A percentile compares a stretch with the other conserved stretches of the same genome.
phyloP scores from a whole-genome alignment of 1,284 basidiomycete species.

The Macrocybe sp. region DNA sequence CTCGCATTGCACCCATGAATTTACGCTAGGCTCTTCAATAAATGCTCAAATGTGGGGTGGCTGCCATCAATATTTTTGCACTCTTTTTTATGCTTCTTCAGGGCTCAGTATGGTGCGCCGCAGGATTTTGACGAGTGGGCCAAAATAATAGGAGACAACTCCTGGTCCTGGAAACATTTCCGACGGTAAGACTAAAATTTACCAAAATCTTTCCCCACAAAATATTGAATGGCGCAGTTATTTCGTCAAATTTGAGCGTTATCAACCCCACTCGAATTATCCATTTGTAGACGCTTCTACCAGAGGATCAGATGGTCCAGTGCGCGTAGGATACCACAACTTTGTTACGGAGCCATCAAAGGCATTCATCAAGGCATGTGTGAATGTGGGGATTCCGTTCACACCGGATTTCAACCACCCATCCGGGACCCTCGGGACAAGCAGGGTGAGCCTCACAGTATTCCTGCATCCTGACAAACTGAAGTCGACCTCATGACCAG shows the following conservation, averaged over 20 bases:
- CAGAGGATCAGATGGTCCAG: conserved; percentile 45
- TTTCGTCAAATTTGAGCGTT: conserved; percentile 58
- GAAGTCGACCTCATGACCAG: conserved; percentile 16
- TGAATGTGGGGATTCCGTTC: conserved; percentile 40
- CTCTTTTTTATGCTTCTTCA: conserved; percentile 18
- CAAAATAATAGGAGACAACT: conserved; percentile 39
- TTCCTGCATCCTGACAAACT: not conserved
- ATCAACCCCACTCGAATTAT: conserved; percentile 39
- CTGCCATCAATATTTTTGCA: not conserved
- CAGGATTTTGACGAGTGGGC: conserved; percentile 64
- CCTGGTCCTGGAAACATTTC: conserved; percentile 54
- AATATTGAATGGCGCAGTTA: conserved; percentile 40
- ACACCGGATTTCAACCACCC: conserved; percentile 47
- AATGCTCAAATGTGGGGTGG: conserved; percentile 51
- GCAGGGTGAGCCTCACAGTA: conserved; percentile 47
- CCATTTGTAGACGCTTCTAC: conserved; percentile 42
- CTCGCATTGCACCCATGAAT: conserved; percentile 1
- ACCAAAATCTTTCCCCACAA: not conserved
- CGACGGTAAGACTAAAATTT: conserved; percentile 27
- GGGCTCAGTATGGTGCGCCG: conserved; percentile 57
- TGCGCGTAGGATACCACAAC: conserved; percentile 41
- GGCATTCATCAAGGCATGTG: conserved; percentile 44
- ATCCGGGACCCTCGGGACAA: conserved; percentile 45
- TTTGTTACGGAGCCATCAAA: conserved; percentile 29
- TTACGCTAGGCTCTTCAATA: conserved; percentile 46